Evolutionary conservation across 1,284 basidiomycete species (phyloP), one percentile per base, ranked within the genome.

Genomic region (Baeospora myosura): DNA sequence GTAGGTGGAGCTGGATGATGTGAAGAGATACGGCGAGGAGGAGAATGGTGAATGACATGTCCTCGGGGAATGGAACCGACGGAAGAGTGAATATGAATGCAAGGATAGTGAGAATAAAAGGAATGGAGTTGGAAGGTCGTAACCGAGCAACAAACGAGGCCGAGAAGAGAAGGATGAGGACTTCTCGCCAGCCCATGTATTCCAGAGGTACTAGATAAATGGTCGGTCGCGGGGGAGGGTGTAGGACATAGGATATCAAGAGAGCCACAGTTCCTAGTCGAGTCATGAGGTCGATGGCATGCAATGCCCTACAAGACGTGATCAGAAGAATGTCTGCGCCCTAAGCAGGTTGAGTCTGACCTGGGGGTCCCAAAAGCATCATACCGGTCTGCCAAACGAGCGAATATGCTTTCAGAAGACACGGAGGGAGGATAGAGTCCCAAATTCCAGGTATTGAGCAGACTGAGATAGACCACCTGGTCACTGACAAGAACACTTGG

Each of bases 221-320:
- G 18, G 56, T 48, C 2, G 59, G 54, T 30, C 43, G 41, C 14
- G 46, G 44, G 3, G 71, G 68, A 4, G 76, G 75, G 33, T 63
- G 51, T 22, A 74, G 47, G 12, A 73, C 45, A 43, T 71, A 77
- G 49, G 64, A 58, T n/a, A 59, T 58, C 11, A 76, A 59, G 3
- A 69, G 46, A 22, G 46, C 52, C 14, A 76, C 49, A 48, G 70
- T 75, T 7, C 49, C 45, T 11, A 69, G 16, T 26, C 68, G 62
- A 8, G 63, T 50, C 3, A 61, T 24, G n/a, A 71, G 50, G 25
- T 75, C 71, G 3, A 75, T 43, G 20, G 64, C 49, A 57, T 77
- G 73, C 18, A 68, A 41, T n/a, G 65, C 61, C n/a, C 76, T 78
- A 40, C 2, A 45, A 41, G 36, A 33, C 42, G 20, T 25, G 18